A percentile compares a stretch with the other conserved stretches of the same genome.
Evolutionary conservation across 495 filamentous ascomycete species (phyloP).

Genomic region (Thermothielavioides terrestris): DNA sequence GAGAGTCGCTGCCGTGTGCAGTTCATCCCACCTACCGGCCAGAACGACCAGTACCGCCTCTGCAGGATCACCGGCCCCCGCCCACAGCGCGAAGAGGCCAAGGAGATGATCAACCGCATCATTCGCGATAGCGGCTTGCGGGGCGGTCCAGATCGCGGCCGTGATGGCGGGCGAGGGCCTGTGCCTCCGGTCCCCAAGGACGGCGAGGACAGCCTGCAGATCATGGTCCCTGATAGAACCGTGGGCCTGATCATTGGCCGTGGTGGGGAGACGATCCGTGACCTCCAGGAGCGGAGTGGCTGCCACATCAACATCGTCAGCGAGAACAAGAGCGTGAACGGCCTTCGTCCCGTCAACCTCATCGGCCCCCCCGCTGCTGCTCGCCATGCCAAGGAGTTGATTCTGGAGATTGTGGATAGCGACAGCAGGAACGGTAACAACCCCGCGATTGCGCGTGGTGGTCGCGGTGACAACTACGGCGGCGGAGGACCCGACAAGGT

Average conservation of each 20-base stretch:
- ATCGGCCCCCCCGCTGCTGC: slow-evolving; percentile 63
- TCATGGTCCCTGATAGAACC: slow-evolving; percentile 84
- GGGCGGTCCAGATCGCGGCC: slow-evolving; percentile 27
- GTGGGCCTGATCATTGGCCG: slow-evolving; percentile 80
- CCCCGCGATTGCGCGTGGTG: slow-evolving; percentile 22
- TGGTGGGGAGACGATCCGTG: slow-evolving; percentile 79
- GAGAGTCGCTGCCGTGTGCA: slow-evolving; percentile 71
- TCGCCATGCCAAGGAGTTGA: slow-evolving; percentile 62
- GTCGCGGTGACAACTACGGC: slow-evolving; percentile 23
- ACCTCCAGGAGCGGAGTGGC: slow-evolving; percentile 75
- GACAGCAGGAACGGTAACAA: slow-evolving; percentile 53
- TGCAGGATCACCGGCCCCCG: slow-evolving; percentile 70
- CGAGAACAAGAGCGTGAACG: slow-evolving; percentile 77
- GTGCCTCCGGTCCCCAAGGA: slow-evolving; percentile 48
- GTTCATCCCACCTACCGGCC: slow-evolving; percentile 62
- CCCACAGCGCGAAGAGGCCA: slow-evolving; percentile 58
- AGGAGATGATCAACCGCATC: slow-evolving; percentile 65
- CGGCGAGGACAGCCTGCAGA: slow-evolving; percentile 67
- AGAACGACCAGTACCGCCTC: slow-evolving; percentile 56
- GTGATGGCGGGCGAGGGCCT: slow-evolving; percentile 15
- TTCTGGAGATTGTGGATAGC: slow-evolving; percentile 81
- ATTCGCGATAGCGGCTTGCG: slow-evolving; percentile 74
- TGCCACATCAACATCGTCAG: slow-evolving; percentile 86
- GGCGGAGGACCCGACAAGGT: slow-evolving; percentile 50
- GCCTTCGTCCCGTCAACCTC: slow-evolving; percentile 73